phyloP scores from a whole-genome alignment of 1,284 basidiomycete species.

The Papiliotrema fonsecae region DNA sequence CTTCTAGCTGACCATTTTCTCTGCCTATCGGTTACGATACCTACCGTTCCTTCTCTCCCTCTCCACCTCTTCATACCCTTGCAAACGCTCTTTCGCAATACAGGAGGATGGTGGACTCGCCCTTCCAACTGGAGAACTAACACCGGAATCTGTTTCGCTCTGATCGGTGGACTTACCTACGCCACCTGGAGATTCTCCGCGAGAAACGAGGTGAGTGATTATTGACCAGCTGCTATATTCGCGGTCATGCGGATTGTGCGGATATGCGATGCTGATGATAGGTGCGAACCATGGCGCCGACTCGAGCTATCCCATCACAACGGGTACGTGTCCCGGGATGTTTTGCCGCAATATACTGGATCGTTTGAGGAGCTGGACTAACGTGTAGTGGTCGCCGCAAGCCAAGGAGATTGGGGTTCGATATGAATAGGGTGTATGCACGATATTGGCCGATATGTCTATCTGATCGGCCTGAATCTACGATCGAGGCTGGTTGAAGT shows the following conservation, averaged over 20 bases:
- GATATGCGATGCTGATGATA: slow-evolving; percentile 17
- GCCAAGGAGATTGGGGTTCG: slow-evolving; percentile 34
- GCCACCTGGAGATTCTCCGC: slow-evolving; percentile 53
- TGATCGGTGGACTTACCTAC: slow-evolving; percentile 50
- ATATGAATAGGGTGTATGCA: slow-evolving; percentile 18
- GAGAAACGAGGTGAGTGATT: slow-evolving; percentile 50
- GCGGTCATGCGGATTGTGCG: neutral
- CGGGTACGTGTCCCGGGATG: slow-evolving; percentile 28
- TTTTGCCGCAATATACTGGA: too few species aligned
- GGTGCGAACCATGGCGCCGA: slow-evolving; percentile 48
- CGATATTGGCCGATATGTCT: too few species aligned
- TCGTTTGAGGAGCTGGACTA: neutral
- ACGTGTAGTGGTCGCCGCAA: slow-evolving; percentile 37
- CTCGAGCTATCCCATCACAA: slow-evolving; percentile 50
- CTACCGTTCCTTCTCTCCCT: too few species aligned
- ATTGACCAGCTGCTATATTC: neutral
- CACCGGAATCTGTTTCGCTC: slow-evolving; percentile 50
- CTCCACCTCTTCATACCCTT: neutral
- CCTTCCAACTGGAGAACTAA: slow-evolving; percentile 55
- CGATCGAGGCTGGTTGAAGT: too few species aligned
- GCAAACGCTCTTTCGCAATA: neutral
- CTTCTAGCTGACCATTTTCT: neutral
- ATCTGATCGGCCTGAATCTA: neutral
- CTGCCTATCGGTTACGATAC: neutral
- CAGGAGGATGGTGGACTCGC: slow-evolving; percentile 57